Evolutionary conservation across 2,329 filamentous ascomycete species (phyloP), one percentile per base, ranked within the genome.

Genomic region (Rhynchosporium agropyri): DNA sequence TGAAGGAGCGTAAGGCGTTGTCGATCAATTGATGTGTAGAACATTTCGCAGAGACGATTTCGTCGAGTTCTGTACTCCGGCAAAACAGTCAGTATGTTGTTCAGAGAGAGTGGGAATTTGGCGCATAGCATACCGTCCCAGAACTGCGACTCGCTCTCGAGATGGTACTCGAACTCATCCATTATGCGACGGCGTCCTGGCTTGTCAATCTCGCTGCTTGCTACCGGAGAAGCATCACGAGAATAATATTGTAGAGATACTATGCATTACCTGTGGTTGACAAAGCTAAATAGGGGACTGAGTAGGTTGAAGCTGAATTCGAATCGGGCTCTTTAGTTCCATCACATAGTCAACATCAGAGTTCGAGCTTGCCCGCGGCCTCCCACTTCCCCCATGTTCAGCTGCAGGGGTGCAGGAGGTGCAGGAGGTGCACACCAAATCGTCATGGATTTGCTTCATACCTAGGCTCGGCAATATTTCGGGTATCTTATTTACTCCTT

Each of bases 81-180:
- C 13, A 5, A 36, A 12, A n/a, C 28, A 10, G 42, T 65, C 26
- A 60, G 61, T 62, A 40, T 60, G 40, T 9, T 59, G 33, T 10
- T 15, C 40, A 26, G 48, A 50, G 12, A 46, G 36, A 54, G 40
- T 58, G 31, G 51, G 49, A 12, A 53, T 28, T 33, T 38, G 55
- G 65, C 58, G 63, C 54, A 70, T 55, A 83, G 20, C 20, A 76
- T 76, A 96, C 93, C 90, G 78, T 88, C 83, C 94, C 92, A 97
- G 79, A 97, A 92, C 78, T 93, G 88, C 76, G 92, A 85, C 79
- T 92, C 91, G 77, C 86, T 88, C 77, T 93, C 89, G 77, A 91
- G 83, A 74, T 81, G 83, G 77, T 85, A 84, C 77, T 92, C 89
- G 78, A 86, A 84, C 79, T 90, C 76, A 60, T 80, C 77, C 77